Evolutionary conservation across 2,329 filamentous ascomycete genomes (phyloP).

Genomic region (Cladophialophora chaetospira): DNA sequence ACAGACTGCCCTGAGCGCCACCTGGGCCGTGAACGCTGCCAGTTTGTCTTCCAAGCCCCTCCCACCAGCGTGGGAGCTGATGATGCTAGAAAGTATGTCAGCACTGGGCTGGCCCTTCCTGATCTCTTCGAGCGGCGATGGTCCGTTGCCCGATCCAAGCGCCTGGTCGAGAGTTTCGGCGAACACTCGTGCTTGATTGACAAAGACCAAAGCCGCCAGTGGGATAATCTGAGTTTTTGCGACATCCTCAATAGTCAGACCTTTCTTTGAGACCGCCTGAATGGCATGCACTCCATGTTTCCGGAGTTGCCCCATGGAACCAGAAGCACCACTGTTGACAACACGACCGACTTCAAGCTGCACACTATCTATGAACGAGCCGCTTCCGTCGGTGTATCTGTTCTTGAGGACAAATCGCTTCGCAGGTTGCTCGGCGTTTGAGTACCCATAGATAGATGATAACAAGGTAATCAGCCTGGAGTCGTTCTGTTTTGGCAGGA

Average conservation of each 20-base stretch:
- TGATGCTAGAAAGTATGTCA: neutral
- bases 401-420: conserved; percentile 53
- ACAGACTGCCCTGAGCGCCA: conserved; percentile 58
- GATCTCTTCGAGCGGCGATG: conserved; percentile 60
- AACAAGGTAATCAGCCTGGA: conserved; percentile 57
- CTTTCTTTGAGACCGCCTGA: conserved; percentile 6
- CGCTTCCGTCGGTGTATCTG: conserved; percentile 55
- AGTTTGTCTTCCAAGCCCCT: neutral
- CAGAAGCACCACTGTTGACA: conserved; percentile 53
- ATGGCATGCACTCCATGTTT: conserved; percentile 11
- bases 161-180: conserved; percentile 72
- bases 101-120: conserved; percentile 42
- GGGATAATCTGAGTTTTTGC: conserved; percentile 61
- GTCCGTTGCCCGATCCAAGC: conserved; percentile 50
- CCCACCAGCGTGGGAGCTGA: neutral
- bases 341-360: conserved; percentile 66
- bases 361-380: conserved; percentile 62
- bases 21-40: conserved; percentile 59
- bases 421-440: conserved; percentile 58
- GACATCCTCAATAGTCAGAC: conserved; percentile 14
- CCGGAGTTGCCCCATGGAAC: conserved; percentile 47
- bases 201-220: conserved; percentile 65
- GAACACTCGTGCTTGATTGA: conserved; percentile 72
- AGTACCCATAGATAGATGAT: conserved; percentile 54
- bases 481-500: conserved; percentile 58